Conservation (phyloP, 140 eudicot species). For the Stevia rebaudiana region DNA sequence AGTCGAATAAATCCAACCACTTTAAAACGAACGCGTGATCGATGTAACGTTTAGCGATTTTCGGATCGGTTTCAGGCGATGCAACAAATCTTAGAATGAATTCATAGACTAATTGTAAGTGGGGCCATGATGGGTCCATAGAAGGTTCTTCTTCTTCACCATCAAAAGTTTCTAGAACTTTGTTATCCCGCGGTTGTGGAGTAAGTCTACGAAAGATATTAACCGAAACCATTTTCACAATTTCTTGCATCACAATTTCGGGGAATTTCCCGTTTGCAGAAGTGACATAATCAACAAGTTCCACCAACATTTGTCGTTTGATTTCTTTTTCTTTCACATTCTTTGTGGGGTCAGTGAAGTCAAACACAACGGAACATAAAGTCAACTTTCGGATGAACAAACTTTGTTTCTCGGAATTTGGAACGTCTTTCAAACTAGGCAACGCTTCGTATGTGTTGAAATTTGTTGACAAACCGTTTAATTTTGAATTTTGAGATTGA, state of each 20-base stretch:
- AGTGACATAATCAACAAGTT: slow-evolving; percentile 57
- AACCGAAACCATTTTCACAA: slow-evolving; percentile 52
- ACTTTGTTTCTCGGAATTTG: slow-evolving; percentile 51
- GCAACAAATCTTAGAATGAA: slow-evolving; percentile 64
- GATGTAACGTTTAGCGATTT: slow-evolving; percentile 57
- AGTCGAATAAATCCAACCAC: slow-evolving; percentile 61
- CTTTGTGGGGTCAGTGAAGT: slow-evolving; percentile 56
- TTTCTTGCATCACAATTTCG: slow-evolving; percentile 65
- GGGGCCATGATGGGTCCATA: slow-evolving; percentile 78
- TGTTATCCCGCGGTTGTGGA: slow-evolving; percentile 64
- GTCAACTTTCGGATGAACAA: slow-evolving; percentile 41
- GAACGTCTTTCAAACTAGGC: slow-evolving; percentile 52
- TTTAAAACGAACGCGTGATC: slow-evolving; percentile 55
- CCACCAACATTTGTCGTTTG: slow-evolving; percentile 52
- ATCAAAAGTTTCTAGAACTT: slow-evolving; percentile 54
- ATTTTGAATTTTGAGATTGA: slow-evolving; percentile 30
- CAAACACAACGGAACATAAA: slow-evolving; percentile 45
- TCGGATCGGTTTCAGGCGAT: slow-evolving; percentile 70
- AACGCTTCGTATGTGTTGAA: slow-evolving; percentile 39
- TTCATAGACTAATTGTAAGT: slow-evolving; percentile 56
- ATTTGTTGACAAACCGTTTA: slow-evolving; percentile 31
- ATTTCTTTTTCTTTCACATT: slow-evolving; percentile 62
- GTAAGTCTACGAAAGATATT: slow-evolving; percentile 49
- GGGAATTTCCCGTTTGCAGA: slow-evolving; percentile 57
- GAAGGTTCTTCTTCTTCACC: slow-evolving; percentile 73